Evolutionary conservation across 352 stramenopile genomes (phyloP).

Genomic region (Detonula confervacea): DNA sequence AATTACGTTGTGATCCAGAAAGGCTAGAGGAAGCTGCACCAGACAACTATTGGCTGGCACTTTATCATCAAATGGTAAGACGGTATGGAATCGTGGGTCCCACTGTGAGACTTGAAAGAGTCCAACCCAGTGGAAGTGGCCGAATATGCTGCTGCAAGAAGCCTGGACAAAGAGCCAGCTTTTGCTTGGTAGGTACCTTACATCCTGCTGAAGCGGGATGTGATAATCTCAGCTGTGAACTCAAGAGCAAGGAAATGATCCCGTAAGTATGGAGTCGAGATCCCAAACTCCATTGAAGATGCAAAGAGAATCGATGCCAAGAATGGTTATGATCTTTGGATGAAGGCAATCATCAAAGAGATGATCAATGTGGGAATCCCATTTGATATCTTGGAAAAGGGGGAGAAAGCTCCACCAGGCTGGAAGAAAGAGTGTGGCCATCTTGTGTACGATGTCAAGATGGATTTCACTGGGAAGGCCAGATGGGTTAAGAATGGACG

Average conservation of each 20-base stretch:
- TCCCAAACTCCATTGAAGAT: constrained; percentile 48
- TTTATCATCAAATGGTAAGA: constrained; percentile 49
- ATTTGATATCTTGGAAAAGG: constrained; percentile 54
- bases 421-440: constrained; percentile 27
- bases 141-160: constrained; percentile 22
- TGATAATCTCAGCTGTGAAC: constrained; percentile 52
- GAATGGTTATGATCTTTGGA: constrained; percentile 58
- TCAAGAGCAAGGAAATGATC: constrained; percentile 25
- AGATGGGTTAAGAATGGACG: constrained; percentile 22
- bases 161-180: constrained; percentile 42
- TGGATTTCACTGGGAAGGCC: constrained; percentile 38
- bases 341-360: constrained; percentile 58
- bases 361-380: constrained; percentile 58
- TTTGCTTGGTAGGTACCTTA: constrained; percentile 67
- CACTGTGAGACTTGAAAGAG: constrained; percentile 17
- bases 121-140: constrained; percentile 16
- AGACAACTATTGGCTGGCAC: constrained; percentile 20
- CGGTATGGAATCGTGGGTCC: constrained; percentile 32
- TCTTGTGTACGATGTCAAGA: constrained; percentile 50
- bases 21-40: neutral
- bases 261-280: constrained; percentile 66
- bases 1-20: neutral
- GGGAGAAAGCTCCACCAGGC: constrained; percentile 9
- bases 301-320: constrained; percentile 44
- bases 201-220: constrained; percentile 34